A percentile compares a stretch with the other conserved stretches of the same genome.
phyloP scores from a whole-genome alignment of 1,284 basidiomycete genomes.

The Cryptococcus deneoformans region DNA sequence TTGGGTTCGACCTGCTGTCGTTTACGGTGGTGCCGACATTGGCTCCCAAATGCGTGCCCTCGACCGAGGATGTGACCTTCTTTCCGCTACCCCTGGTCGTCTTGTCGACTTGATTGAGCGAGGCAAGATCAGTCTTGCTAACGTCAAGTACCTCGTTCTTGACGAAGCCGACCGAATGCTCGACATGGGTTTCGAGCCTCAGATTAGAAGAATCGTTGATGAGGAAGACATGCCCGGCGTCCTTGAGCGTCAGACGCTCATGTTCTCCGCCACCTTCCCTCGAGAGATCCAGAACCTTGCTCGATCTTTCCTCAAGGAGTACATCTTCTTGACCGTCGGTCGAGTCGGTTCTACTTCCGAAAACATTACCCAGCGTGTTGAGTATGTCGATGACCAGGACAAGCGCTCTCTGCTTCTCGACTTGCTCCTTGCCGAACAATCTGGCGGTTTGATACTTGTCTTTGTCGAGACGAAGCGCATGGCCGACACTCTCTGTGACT shows the following conservation, averaged over 20 bases:
- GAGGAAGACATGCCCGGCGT: slow-evolving; percentile 97
- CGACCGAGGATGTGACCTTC: slow-evolving; percentile 94
- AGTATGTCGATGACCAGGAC: slow-evolving; percentile 97
- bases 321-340: slow-evolving; percentile 97
- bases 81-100: slow-evolving; percentile 98
- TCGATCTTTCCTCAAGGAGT: slow-evolving; percentile 88
- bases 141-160: slow-evolving; percentile 96
- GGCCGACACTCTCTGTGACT: slow-evolving; percentile 98
- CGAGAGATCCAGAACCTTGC: slow-evolving; percentile 98
- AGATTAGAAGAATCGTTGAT: slow-evolving; percentile 97
- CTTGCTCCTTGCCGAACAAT: slow-evolving; percentile 75
- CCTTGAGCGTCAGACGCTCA: slow-evolving; percentile 92
- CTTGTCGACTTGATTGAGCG: slow-evolving; percentile 98
- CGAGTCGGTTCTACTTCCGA: slow-evolving; percentile 98
- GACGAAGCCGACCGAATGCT: slow-evolving; percentile 99
- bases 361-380: slow-evolving; percentile 99
- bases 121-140: slow-evolving; percentile 92
- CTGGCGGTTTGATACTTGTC: slow-evolving; percentile 82
- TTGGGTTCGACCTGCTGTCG: slow-evolving; percentile 98
- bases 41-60: slow-evolving; percentile 89
- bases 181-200: slow-evolving; percentile 99
- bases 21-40: slow-evolving; percentile 99
- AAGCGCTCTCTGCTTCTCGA: slow-evolving; percentile 97
- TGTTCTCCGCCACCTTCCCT: slow-evolving; percentile 99
- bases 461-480: slow-evolving; percentile 99